These are phyloP conservation scores for Coffea eugenioides DNA, from an alignment of 257 asterid species.

Conservation along the genomic window DNA sequence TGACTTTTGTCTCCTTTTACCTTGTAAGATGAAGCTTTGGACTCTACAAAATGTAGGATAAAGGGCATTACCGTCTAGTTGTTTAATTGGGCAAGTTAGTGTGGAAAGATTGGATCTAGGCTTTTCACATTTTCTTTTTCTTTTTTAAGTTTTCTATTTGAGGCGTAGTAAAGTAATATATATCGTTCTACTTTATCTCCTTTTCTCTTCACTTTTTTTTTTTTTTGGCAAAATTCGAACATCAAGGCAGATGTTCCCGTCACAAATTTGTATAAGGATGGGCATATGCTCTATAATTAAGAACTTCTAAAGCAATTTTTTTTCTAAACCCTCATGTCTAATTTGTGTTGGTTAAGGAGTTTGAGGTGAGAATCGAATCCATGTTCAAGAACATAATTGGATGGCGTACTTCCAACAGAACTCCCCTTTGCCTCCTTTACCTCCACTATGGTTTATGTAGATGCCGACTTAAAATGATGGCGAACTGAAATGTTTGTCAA, in stretches of 20 bases:
- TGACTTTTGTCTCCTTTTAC: too few species aligned
- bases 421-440: not conserved
- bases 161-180: not conserved
- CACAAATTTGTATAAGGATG: not conserved
- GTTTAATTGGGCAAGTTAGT: too few species aligned
- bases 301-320: not conserved
- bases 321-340: not conserved
- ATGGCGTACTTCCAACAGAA: not conserved
- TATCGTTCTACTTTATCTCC: not conserved
- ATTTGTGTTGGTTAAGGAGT: not conserved
- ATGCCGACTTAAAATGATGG: slow-evolving; percentile 3
- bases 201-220: too few species aligned
- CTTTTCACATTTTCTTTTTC: not conserved
- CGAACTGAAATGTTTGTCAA: not conserved
- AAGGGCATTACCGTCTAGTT: too few species aligned
- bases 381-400: not conserved
- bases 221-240: not conserved
- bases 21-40: too few species aligned
- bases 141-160: not conserved
- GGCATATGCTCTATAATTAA: not conserved
- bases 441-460: not conserved
- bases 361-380: not conserved
- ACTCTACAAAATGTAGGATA: too few species aligned
- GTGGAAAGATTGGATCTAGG: too few species aligned
- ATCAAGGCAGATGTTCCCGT: not conserved